These are phyloP conservation scores for Cordyceps fumosorosea DNA, from an alignment of 2,329 filamentous ascomycete species.

Conservation along the genomic window DNA sequence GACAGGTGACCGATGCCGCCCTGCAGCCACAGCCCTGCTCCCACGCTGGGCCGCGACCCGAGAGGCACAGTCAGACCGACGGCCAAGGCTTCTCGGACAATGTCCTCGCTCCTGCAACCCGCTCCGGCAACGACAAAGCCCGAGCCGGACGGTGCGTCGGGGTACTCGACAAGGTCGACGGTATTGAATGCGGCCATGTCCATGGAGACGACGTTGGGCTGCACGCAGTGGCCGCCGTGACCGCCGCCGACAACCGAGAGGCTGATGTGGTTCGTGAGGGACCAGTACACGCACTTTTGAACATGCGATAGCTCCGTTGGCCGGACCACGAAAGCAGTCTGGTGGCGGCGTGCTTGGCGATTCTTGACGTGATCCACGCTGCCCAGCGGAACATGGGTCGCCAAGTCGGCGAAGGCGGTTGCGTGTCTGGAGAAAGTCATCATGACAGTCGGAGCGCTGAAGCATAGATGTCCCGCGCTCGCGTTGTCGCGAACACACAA, in stretches of 20 bases:
- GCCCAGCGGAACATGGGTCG: slow-evolving; percentile 31
- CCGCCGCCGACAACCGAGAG: slow-evolving; percentile 51
- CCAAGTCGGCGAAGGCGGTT: slow-evolving; percentile 35
- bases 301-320: slow-evolving; percentile 43
- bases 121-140: slow-evolving; percentile 42
- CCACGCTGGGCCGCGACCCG: slow-evolving; percentile 53
- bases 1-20: slow-evolving; percentile 58
- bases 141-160: slow-evolving; percentile 15
- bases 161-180: slow-evolving; percentile 35
- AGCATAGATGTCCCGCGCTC: slow-evolving; percentile 34
- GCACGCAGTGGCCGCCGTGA: slow-evolving; percentile 53
- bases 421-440: slow-evolving; percentile 41
- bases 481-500: slow-evolving; percentile 34
- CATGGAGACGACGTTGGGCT: slow-evolving; percentile 45
- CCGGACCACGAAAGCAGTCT: slow-evolving; percentile 36
- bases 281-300: slow-evolving; percentile 51
- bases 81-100: slow-evolving; percentile 40
- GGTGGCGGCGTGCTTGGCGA: slow-evolving; percentile 38
- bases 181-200: slow-evolving; percentile 52
- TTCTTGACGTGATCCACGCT: slow-evolving; percentile 39
- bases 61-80: slow-evolving; percentile 49
- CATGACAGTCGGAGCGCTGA: slow-evolving; percentile 46
- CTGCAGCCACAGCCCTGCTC: slow-evolving; percentile 57
- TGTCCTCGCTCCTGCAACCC: slow-evolving; percentile 51
- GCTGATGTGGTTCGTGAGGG: slow-evolving; percentile 35